Evolutionary conservation across 2,329 filamentous ascomycete genomes (phyloP).

Genomic region (Xylariaceae sp.): DNA sequence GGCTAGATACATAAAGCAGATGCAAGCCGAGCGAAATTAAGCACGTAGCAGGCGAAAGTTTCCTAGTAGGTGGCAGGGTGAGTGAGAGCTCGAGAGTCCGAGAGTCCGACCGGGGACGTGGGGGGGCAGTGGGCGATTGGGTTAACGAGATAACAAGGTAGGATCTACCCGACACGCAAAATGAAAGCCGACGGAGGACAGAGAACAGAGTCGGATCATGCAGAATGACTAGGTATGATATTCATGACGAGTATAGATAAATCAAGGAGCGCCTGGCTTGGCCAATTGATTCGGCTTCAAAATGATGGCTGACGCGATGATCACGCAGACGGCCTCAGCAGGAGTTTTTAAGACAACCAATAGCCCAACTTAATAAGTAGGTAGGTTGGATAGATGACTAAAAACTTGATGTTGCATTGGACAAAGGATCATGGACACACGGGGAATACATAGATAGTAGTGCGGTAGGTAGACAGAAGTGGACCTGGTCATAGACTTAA

Average conservation of each 20-base stretch:
- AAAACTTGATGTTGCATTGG: neutral
- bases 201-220: neutral
- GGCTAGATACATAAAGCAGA: slow-evolving; percentile 14
- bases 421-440: slow-evolving; percentile 1
- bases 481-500: slow-evolving; percentile 11
- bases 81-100: neutral
- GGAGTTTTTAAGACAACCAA: slow-evolving; percentile 7
- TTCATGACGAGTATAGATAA: slow-evolving; percentile 8
- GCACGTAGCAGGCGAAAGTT: neutral
- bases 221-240: slow-evolving; percentile 6
- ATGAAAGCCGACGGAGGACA: neutral
- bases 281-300: slow-evolving; percentile 17
- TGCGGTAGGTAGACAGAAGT: slow-evolving; percentile 4
- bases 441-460: neutral
- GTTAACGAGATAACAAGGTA: neutral
- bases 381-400: slow-evolving; percentile 4
- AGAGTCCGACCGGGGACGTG: neutral
- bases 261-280: slow-evolving; percentile 3
- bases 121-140: neutral
- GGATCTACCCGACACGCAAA: slow-evolving; percentile 1
- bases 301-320: slow-evolving; percentile 20
- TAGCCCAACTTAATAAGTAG: slow-evolving; percentile 8
- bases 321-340: slow-evolving; percentile 12
- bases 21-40: slow-evolving; percentile 1
- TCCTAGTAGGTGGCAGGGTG: neutral